Percentiles rank a stretch among this genome's conserved stretches.
These are phyloP conservation scores for Berberis thunbergii DNA, from an alignment of 164 flowering plant species.

Conservation along the genomic window DNA sequence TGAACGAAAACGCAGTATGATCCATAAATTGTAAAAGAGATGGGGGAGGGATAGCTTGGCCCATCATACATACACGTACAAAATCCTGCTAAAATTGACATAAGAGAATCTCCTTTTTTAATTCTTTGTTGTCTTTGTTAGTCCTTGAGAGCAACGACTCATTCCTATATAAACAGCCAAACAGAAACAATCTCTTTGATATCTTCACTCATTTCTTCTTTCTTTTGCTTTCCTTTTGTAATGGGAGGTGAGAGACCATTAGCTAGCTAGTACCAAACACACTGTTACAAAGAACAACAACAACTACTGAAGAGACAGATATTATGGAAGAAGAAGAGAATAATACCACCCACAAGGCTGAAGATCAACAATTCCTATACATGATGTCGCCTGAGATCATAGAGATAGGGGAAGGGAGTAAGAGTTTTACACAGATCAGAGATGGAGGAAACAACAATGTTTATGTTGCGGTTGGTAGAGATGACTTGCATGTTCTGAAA, in stretches of 20 bases:
- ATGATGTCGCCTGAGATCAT: constrained; percentile 48
- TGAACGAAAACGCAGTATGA: too few species aligned
- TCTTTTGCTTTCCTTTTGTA: neutral
- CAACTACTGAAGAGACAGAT: neutral
- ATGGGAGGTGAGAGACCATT: neutral
- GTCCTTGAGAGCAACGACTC: constrained; percentile 9
- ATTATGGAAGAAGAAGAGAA: constrained; percentile 16
- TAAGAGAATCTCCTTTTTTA: constrained; percentile 26
- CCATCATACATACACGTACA: neutral
- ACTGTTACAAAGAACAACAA: neutral
- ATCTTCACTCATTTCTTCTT: constrained; percentile 8
- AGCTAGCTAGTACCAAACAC: constrained; percentile 3
- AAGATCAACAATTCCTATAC: constrained; percentile 6
- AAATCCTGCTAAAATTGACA: constrained; percentile 20
- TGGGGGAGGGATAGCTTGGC: neutral
- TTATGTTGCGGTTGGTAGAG: constrained; percentile 73
- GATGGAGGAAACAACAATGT: constrained; percentile 19
- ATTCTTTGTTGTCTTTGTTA: neutral
- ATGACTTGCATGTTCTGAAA: constrained; percentile 53
- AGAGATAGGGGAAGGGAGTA: constrained; percentile 45
- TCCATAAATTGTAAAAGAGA: too few species aligned
- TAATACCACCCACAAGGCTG: constrained; percentile 4
- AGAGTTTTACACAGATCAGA: constrained; percentile 14
- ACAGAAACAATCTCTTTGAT: constrained; percentile 11
- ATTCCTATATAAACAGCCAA: constrained; percentile 14